Conservation (phyloP, 129 eudicot species). For the Saposhnikovia divaricata region DNA sequence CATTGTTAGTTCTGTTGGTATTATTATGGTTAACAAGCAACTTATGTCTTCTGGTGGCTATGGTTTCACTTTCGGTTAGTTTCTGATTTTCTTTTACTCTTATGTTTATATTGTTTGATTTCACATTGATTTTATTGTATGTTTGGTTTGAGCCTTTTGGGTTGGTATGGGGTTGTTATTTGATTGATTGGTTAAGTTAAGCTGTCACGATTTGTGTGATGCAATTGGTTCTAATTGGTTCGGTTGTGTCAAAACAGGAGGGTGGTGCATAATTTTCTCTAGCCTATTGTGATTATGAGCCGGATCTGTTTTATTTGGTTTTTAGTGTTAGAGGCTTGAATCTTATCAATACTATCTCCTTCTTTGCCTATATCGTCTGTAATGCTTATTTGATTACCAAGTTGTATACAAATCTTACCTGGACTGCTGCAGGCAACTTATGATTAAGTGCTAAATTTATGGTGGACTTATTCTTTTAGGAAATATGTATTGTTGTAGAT, state of each 20-base stretch:
- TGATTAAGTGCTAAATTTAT: not conserved
- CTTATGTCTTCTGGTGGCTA: conserved; percentile 50
- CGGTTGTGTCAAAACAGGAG: not conserved
- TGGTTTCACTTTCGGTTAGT: conserved; percentile 46
- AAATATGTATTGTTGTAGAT: not conserved
- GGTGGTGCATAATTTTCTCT: not conserved
- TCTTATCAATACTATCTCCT: not conserved
- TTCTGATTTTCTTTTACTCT: not conserved
- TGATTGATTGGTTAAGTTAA: not conserved
- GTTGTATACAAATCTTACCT: not conserved
- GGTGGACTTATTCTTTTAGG: not conserved
- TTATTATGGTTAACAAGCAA: conserved; percentile 59
- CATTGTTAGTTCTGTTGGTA: conserved; percentile 51
- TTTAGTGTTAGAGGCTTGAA: not conserved
- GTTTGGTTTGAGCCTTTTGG: not conserved
- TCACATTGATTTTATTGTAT: not conserved
- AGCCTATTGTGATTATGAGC: not conserved
- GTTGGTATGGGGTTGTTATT: not conserved
- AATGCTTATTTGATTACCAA: not conserved
- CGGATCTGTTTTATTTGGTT: not conserved
- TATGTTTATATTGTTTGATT: not conserved
- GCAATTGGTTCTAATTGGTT: not conserved
- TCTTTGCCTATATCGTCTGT: not conserved
- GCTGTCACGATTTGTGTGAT: not conserved
- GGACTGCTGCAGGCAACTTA: not conserved